Evolutionary conservation across 2,329 filamentous ascomycete species (phyloP).

Genomic region (Chaetomium sp.): DNA sequence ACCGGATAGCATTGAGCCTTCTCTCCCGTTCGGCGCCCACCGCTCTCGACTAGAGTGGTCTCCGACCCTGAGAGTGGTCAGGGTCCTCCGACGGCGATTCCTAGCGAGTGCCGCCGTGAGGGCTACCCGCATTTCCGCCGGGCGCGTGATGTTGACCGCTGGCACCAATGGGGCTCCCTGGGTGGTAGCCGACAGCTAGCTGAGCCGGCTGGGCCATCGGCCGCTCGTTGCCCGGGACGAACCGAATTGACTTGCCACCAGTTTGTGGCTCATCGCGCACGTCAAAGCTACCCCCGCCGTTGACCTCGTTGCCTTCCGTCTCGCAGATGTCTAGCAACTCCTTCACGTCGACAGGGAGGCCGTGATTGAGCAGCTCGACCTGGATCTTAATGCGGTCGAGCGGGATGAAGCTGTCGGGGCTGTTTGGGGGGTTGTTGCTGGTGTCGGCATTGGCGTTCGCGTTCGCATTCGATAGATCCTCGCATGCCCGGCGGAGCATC

Average conservation of each 20-base stretch:
- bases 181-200: slow-evolving; percentile 46
- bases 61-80: too few relatives aligned
- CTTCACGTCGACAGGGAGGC: slow-evolving; percentile 41
- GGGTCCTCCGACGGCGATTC: neutral
- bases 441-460: slow-evolving; percentile 23
- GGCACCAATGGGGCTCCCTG: slow-evolving; percentile 52
- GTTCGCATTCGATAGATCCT: slow-evolving; percentile 41
- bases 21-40: too few relatives aligned
- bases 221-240: slow-evolving; percentile 45
- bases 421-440: slow-evolving; percentile 18
- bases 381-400: slow-evolving; percentile 61
- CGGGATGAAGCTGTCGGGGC: slow-evolving; percentile 58
- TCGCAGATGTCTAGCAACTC: slow-evolving; percentile 84
- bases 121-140: neutral
- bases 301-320: slow-evolving; percentile 77
- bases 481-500: slow-evolving; percentile 73
- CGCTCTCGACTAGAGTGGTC: too few relatives aligned
- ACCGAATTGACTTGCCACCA: slow-evolving; percentile 43
- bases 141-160: slow-evolving; percentile 32
- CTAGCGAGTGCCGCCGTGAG: slow-evolving; percentile 9
- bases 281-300: slow-evolving; percentile 86
- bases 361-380: slow-evolving; percentile 53
- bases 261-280: slow-evolving; percentile 46
- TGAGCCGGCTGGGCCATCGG: slow-evolving; percentile 35
- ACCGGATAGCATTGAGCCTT: too few relatives aligned